Base-by-base conservation (phyloP, 441 rosid species). In the Adansonia gregorii region DNA sequence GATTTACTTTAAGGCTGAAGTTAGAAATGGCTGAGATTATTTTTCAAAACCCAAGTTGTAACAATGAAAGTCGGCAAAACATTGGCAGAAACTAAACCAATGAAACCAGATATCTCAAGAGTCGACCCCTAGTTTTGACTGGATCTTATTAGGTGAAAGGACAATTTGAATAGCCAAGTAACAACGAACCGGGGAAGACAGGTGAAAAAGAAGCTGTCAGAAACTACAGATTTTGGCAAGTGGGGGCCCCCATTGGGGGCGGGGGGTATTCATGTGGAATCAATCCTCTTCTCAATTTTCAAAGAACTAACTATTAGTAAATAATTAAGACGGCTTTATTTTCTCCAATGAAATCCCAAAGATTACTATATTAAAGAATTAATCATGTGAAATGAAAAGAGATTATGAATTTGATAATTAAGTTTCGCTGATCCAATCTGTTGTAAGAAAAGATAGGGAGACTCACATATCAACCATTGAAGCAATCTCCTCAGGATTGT, bases 401-500 rank as follows among this genome's bases (percentile, higher is more conserved):
- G 3, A 61, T 6, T 3, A 72, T 5, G 39, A 31, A 48, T 39
- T 51, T 20, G 55, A 22, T 6, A 43, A 20, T 48, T 48, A 52
- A 39, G 1, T 17, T 55, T 1, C 12, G 20, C 5, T 20, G 19
- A 61, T 61, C 67, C 45, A 31, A 19, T 59, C 65, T 39, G 41
- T 60, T 22, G 41, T 6, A 6, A 35, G 22, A 22, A 63, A 19
- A 54, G 73, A 45, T 8, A 22, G 7, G 61, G 39, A 43, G 48
- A 79, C 87, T 82, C 65, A 88, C 90, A 66, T 82, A 67, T 84
- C 80, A 71, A 86, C 88, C 83, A 74, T 77, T 2, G 86, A 65
- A 60, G 85, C 89, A 60, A 88, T 80, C 54, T 78, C 83, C 58
- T 83, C 87, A 17, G 89, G 87, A 83, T 88, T 73, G 14, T 83